phyloP scores from a whole-genome alignment of 345 rosid genomes.

The Sisymbrium altissimum region DNA sequence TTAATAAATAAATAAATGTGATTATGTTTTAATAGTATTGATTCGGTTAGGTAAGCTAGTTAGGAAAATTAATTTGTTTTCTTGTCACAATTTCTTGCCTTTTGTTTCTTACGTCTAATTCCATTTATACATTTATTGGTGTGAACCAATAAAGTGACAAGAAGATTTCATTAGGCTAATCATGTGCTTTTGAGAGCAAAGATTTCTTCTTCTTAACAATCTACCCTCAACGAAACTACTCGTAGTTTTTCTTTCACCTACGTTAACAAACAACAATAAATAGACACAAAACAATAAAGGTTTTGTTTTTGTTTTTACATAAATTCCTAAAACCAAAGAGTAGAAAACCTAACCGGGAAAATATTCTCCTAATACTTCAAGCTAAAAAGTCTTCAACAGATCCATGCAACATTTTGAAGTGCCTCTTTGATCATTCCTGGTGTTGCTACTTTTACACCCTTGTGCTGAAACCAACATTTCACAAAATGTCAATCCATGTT shows the following conservation, averaged over 20 bases:
- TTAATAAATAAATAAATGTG: too few relatives aligned
- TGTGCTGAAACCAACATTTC: slow-evolving; percentile 47
- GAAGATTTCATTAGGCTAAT: background rate
- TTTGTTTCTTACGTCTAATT: background rate
- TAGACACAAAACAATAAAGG: background rate
- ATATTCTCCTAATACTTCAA: background rate
- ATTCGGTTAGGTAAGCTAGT: too few relatives aligned
- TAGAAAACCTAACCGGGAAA: slow-evolving; percentile 10
- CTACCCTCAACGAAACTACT: background rate
- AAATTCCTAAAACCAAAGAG: slow-evolving; percentile 15
- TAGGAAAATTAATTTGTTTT: too few relatives aligned
- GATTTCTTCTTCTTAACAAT: background rate
- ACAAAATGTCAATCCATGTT: slow-evolving; percentile 21
- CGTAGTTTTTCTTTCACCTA: background rate
- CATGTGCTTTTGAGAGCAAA: background rate
- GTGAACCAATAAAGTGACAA: background rate
- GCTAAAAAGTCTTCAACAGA: slow-evolving; percentile 34
- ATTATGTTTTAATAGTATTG: too few relatives aligned
- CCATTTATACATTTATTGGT: background rate
- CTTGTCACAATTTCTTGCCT: background rate
- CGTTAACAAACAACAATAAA: background rate
- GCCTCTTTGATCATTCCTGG: slow-evolving; percentile 51
- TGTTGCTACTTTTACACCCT: slow-evolving; percentile 45
- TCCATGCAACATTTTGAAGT: slow-evolving; percentile 58
- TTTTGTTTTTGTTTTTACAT: background rate